Conservation (phyloP, 331 rosid genomes). For the Prunus yedoensis region DNA sequence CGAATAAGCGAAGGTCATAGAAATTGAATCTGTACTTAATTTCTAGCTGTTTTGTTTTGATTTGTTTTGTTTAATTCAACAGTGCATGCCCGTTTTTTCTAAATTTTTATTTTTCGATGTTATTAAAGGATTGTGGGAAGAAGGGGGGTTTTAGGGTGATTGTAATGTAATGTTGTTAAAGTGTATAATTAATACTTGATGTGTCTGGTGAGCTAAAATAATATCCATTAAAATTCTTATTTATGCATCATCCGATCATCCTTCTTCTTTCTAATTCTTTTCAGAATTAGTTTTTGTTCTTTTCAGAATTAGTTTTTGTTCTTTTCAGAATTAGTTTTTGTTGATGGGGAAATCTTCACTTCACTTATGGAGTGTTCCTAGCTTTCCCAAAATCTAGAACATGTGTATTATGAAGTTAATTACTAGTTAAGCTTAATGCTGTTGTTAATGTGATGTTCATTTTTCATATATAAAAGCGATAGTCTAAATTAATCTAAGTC, state of each 20-base stretch:
- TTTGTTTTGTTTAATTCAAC: background rate
- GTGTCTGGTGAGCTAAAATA: background rate
- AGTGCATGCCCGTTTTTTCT: background rate
- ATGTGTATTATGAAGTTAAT: background rate
- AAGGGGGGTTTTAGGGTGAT: background rate
- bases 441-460: background rate
- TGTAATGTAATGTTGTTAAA: background rate
- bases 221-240: background rate
- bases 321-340: background rate
- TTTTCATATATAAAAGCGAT: too few species aligned
- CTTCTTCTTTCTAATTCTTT: too few species aligned
- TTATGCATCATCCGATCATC: background rate
- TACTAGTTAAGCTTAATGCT: background rate
- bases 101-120: background rate
- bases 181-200: slow-evolving; percentile 6
- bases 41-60: too few species aligned
- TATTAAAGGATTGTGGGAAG: slow-evolving; percentile 1
- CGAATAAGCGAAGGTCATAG: slow-evolving; percentile 36
- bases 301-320: too few species aligned
- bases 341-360: too few species aligned
- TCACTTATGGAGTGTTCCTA: background rate
- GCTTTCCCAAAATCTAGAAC: background rate
- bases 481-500: too few species aligned
- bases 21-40: background rate
- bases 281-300: too few species aligned